A percentile compares a stretch with the other conserved stretches of the same genome.
Conservation (phyloP, 2,329 filamentous ascomycete species). For the Penicillium paneum region DNA sequence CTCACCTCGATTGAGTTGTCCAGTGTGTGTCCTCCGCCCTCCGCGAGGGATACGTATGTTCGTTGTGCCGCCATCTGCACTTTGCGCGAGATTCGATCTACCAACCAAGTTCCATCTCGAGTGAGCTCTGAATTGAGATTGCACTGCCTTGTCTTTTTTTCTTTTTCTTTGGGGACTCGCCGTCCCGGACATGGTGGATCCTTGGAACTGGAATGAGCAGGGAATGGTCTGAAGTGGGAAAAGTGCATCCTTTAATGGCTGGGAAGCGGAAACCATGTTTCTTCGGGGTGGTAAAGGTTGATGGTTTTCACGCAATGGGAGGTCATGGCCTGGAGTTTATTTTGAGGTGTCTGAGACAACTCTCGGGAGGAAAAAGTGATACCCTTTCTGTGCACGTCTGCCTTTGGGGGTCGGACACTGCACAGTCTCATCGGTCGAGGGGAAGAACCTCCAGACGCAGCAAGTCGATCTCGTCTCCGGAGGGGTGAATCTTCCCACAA, state of each 20-base stretch:
- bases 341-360: constrained; percentile 40
- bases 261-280: constrained; percentile 24
- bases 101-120: constrained; percentile 15
- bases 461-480: constrained; percentile 23
- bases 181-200: not conserved
- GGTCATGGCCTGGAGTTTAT: constrained; percentile 37
- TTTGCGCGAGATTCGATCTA: constrained; percentile 22
- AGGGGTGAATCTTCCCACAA: constrained; percentile 27
- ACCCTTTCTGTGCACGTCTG: constrained; percentile 43
- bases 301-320: constrained; percentile 32
- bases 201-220: not conserved
- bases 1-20: constrained; percentile 79
- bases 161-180: constrained; percentile 5
- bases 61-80: constrained; percentile 35
- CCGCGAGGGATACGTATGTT: constrained; percentile 39
- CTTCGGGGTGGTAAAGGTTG: constrained; percentile 25
- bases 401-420: constrained; percentile 37
- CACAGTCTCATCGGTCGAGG: constrained; percentile 38
- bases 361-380: constrained; percentile 44
- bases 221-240: constrained; percentile 10
- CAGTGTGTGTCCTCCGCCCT: constrained; percentile 29
- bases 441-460: constrained; percentile 29
- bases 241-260: constrained; percentile 24
- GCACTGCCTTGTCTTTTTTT: constrained; percentile 27
- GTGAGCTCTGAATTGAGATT: constrained; percentile 31